A percentile compares a stretch with the other conserved stretches of the same genome.
These are phyloP conservation scores for Mycena rosella DNA, from an alignment of 768 basidiomycete genomes.

Conservation along the genomic window DNA sequence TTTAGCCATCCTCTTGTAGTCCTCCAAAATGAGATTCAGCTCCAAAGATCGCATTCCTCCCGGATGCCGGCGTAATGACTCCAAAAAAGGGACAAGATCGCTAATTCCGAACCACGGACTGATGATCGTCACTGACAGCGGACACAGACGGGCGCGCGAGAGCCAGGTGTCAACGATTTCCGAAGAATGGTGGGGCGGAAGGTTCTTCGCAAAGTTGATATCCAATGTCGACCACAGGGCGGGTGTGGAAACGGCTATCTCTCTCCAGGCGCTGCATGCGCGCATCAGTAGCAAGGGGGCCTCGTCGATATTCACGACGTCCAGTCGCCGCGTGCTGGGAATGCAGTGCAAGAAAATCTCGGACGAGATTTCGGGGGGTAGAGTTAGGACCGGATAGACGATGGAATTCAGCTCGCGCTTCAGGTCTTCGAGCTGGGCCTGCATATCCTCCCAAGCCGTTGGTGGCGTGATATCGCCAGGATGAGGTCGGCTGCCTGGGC, in stretches of 20 bases:
- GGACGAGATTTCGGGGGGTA: conserved; percentile 1
- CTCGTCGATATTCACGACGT: neutral
- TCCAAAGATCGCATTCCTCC: neutral
- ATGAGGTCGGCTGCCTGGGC: too few relatives aligned
- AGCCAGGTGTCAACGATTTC: conserved; percentile 3
- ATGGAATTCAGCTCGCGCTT: neutral
- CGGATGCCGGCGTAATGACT: neutral
- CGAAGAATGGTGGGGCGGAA: neutral
- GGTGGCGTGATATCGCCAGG: too few relatives aligned
- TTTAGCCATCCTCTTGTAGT: neutral
- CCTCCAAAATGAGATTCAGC: neutral
- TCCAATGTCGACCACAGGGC: conserved; percentile 12
- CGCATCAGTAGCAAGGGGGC: neutral
- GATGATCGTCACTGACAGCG: conserved; percentile 6
- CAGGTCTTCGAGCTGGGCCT: too few relatives aligned
- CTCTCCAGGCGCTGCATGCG: conserved; percentile 10
- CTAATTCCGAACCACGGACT: neutral
- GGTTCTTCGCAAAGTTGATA: neutral
- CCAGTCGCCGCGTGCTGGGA: neutral
- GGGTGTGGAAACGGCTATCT: conserved; percentile 14
- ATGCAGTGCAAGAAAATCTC: neutral
- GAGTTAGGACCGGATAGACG: neutral
- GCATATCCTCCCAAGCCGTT: too few relatives aligned
- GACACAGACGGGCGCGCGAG: conserved; percentile 3
- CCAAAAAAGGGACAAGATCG: neutral